Conservation (phyloP, 306 rosid genomes). For the Vigna trinervia region DNA sequence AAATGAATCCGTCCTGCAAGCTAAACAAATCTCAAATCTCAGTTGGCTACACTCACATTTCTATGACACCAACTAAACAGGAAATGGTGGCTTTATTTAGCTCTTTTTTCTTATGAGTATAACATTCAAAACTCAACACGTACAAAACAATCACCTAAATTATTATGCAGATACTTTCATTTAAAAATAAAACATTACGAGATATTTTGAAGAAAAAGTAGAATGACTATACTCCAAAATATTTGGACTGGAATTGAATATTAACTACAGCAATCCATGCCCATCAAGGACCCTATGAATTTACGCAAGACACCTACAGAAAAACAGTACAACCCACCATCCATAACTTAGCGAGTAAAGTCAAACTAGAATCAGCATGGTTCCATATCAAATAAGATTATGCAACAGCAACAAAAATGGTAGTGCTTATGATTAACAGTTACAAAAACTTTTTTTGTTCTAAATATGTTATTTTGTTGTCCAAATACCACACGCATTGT, state of each 20-base stretch:
- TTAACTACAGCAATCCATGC: not conserved
- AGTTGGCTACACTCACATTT: conserved; percentile 12
- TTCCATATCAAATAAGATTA: not conserved
- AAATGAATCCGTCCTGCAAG: conserved; percentile 4
- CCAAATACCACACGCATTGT: conserved; percentile 6
- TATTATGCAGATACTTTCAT: not conserved
- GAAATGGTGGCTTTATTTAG: not conserved
- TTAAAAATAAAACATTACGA: not conserved
- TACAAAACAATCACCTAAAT: not conserved
- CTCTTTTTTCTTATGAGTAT: not conserved
- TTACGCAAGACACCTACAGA: not conserved
- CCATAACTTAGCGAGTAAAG: not conserved
- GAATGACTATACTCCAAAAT: not conserved
- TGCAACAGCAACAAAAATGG: not conserved
- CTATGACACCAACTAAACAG: not conserved
- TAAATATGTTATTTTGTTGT: not conserved
- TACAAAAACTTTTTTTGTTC: too few relatives aligned
- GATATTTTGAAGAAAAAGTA: not conserved
- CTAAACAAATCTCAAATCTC: not conserved
- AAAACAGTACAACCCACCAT: not conserved
- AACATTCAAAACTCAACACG: not conserved
- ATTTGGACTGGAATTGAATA: not conserved
- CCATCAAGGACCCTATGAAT: not conserved
- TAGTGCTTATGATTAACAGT: not conserved
- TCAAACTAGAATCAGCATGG: conserved; percentile 9